Evolutionary conservation across 768 basidiomycete genomes (phyloP).

Genomic region (Epithele typhae): DNA sequence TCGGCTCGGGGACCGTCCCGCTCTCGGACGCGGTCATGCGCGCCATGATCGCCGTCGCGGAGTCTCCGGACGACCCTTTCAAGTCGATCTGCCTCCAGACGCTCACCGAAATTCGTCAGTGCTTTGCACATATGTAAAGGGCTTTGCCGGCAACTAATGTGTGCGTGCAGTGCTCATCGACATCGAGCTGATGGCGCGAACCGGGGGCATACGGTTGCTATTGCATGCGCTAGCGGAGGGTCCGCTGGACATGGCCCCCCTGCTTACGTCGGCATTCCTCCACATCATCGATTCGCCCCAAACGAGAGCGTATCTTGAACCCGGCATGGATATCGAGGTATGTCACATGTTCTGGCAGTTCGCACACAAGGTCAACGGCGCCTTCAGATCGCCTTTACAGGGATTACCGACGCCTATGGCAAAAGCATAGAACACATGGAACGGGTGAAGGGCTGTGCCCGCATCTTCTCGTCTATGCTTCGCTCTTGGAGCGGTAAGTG

Average conservation of each 20-base stretch:
- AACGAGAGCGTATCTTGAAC: conserved; percentile 69
- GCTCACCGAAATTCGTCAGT: conserved; percentile 83
- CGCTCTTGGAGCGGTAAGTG: conserved; percentile 89
- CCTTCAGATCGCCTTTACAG: conserved; percentile 79
- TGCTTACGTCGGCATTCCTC: conserved; percentile 77
- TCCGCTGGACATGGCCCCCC: conserved; percentile 72
- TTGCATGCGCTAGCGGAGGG: conserved; percentile 89
- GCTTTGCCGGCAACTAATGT: too few species aligned
- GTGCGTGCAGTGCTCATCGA: conserved; percentile 72
- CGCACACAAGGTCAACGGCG: too few species aligned
- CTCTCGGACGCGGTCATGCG: conserved; percentile 78
- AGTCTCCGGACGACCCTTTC: conserved; percentile 89
- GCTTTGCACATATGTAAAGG: background rate
- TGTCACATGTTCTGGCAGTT: conserved; percentile 16
- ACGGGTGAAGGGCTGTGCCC: conserved; percentile 71
- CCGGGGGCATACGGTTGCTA: conserved; percentile 83
- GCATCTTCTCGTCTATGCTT: conserved; percentile 77
- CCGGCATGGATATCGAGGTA: conserved; percentile 90
- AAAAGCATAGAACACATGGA: conserved; percentile 77
- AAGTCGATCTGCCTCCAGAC: conserved; percentile 80
- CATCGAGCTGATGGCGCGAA: conserved; percentile 71
- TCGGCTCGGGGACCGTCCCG: conserved; percentile 44
- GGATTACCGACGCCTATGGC: conserved; percentile 90
- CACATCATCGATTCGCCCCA: conserved; percentile 82
- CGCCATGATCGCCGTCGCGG: conserved; percentile 88